Conservation (phyloP, 805 yeast species). For the Yamadazyma sp. region DNA sequence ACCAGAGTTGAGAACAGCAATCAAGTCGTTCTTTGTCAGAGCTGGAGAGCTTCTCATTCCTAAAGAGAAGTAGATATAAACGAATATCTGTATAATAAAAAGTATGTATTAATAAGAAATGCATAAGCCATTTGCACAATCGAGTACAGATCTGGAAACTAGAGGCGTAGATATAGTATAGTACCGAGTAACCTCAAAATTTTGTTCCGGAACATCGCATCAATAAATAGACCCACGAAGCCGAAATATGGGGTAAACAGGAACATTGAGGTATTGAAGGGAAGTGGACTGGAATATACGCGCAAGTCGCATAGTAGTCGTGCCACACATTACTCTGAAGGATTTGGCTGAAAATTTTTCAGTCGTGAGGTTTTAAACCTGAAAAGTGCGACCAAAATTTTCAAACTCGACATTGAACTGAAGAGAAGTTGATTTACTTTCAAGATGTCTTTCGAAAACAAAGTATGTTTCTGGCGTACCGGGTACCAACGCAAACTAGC, state of each 20-base stretch:
- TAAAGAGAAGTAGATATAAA: conserved; percentile 5
- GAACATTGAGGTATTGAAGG: too few species aligned
- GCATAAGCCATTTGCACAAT: too few species aligned
- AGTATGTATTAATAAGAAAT: too few species aligned
- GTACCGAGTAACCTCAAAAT: too few species aligned
- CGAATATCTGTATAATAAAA: too few species aligned
- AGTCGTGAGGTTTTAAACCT: conserved; percentile 8
- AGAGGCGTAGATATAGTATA: too few species aligned
- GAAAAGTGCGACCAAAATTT: conserved; percentile 12
- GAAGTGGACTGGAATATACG: conserved; percentile 9
- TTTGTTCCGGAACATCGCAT: too few species aligned
- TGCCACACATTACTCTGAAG: conserved; percentile 1
- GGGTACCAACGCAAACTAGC: too few species aligned
- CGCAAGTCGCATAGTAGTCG: background rate
- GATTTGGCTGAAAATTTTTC: conserved; percentile 9
- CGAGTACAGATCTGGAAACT: too few species aligned
- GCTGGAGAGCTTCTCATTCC: conserved; percentile 44
- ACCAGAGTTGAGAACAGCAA: conserved; percentile 58
- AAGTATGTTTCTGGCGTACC: conserved; percentile 44
- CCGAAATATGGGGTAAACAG: conserved; percentile 6
- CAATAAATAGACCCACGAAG: too few species aligned
- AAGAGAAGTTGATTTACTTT: conserved; percentile 7
- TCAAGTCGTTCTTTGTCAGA: conserved; percentile 56
- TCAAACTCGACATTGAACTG: conserved; percentile 10
- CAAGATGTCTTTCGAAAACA: conserved; percentile 47